A percentile compares a stretch with the other conserved stretches of the same genome.
phyloP scores from a whole-genome alignment of 2,329 filamentous ascomycete genomes.

The Exophiala xenobiotica region DNA sequence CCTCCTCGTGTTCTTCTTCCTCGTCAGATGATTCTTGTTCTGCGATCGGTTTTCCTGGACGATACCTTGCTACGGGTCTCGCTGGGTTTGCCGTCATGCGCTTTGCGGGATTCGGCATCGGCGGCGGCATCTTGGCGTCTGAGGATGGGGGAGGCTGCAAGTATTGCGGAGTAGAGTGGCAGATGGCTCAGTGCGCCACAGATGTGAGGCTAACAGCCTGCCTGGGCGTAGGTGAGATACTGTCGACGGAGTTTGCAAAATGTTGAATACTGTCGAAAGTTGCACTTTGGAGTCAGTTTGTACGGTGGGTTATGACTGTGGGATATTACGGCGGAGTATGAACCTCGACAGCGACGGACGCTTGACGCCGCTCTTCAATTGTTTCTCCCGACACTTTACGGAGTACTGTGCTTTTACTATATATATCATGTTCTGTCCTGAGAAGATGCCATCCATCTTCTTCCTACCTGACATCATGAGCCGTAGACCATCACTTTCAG shows the following conservation, averaged over 20 bases:
- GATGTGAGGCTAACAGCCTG: too few species aligned
- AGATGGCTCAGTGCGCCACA: too few species aligned
- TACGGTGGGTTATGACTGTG: background rate
- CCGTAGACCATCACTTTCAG: too few species aligned
- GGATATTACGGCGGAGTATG: background rate
- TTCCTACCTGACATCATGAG: too few species aligned
- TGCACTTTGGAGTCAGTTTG: background rate
- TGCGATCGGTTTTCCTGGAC: constrained; percentile 72
- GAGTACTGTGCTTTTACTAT: background rate
- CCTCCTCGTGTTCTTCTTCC: constrained; percentile 56
- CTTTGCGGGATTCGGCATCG: constrained; percentile 53
- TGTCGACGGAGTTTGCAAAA: too few species aligned
- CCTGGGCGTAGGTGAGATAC: too few species aligned
- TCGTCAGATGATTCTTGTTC: constrained; percentile 50
- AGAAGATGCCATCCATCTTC: too few species aligned
- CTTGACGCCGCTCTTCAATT: background rate
- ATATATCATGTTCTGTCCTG: too few species aligned
- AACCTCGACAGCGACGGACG: background rate
- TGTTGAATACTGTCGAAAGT: too few species aligned
- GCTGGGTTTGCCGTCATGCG: constrained; percentile 92
- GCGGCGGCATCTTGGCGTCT: constrained; percentile 41
- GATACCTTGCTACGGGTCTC: constrained; percentile 71
- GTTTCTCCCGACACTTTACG: too few species aligned
- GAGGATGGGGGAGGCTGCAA: background rate
- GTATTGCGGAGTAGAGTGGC: background rate